Evolutionary conservation across 2,329 filamentous ascomycete genomes (phyloP).

Genomic region (Fusarium sp.): DNA sequence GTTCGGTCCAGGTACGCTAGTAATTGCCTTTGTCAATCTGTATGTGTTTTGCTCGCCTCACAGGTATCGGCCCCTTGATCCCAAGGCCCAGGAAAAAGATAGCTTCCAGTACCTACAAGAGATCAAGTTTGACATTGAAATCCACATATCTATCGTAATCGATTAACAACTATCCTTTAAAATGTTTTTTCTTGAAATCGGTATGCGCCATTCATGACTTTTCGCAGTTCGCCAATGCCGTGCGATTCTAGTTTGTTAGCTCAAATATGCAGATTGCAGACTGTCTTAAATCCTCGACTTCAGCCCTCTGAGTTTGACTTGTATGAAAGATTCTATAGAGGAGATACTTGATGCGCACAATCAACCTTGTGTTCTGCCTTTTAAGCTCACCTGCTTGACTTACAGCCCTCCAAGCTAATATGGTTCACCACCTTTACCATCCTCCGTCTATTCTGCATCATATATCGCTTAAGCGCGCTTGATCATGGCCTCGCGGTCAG

Average conservation of each 20-base stretch:
- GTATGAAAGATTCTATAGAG: background rate
- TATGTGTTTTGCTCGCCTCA: too few relatives aligned
- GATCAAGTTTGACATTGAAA: background rate
- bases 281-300: background rate
- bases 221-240: background rate
- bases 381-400: background rate
- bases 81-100: background rate
- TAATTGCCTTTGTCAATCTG: too few relatives aligned
- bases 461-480: background rate
- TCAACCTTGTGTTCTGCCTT: background rate
- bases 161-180: background rate
- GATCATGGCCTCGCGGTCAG: constrained; percentile 33
- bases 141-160: background rate
- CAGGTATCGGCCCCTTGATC: background rate
- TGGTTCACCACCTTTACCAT: background rate
- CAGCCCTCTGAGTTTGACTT: background rate
- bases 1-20: too few relatives aligned
- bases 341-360: background rate
- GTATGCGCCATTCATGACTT: background rate
- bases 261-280: background rate
- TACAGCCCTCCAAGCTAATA: background rate
- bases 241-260: constrained; percentile 7
- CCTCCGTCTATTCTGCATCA: background rate
- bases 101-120: background rate
- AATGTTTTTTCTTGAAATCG: background rate